Conservation (phyloP, 2,329 filamentous ascomycete genomes). For the Colletotrichum tropicicola region DNA sequence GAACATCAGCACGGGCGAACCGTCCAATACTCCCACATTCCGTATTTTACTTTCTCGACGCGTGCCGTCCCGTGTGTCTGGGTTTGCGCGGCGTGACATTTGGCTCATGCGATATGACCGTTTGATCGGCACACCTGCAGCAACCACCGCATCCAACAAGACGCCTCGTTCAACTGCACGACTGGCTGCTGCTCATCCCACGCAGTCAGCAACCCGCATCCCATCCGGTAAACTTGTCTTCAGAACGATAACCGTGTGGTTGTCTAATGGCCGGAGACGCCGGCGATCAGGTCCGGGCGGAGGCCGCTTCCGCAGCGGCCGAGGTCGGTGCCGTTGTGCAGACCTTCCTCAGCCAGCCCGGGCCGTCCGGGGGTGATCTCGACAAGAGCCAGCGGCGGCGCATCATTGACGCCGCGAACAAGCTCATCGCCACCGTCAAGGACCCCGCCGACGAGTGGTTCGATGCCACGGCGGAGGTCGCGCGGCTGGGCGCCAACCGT, state of each 20-base stretch:
- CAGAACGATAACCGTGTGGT: too few relatives aligned
- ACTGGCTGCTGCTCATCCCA: not conserved
- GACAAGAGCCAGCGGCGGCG: conserved; percentile 17
- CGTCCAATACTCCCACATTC: not conserved
- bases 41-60: not conserved
- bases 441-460: conserved; percentile 25
- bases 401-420: conserved; percentile 22
- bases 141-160: too few relatives aligned
- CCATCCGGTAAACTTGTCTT: too few relatives aligned
- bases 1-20: not conserved
- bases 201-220: too few relatives aligned
- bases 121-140: not conserved
- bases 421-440: conserved; percentile 11
- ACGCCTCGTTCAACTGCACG: too few relatives aligned
- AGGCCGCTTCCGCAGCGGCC: conserved; percentile 14
- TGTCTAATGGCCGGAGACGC: not conserved
- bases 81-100: not conserved
- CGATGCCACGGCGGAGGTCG: conserved; percentile 15
- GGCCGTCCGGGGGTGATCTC: not conserved
- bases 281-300: conserved; percentile 4
- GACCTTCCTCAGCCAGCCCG: not conserved
- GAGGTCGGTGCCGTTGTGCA: conserved; percentile 17
- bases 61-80: not conserved
- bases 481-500: conserved; percentile 18
- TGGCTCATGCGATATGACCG: not conserved